Evolutionary conservation across 768 basidiomycete species (phyloP).

Genomic region (Hysterangium stoloniferum): DNA sequence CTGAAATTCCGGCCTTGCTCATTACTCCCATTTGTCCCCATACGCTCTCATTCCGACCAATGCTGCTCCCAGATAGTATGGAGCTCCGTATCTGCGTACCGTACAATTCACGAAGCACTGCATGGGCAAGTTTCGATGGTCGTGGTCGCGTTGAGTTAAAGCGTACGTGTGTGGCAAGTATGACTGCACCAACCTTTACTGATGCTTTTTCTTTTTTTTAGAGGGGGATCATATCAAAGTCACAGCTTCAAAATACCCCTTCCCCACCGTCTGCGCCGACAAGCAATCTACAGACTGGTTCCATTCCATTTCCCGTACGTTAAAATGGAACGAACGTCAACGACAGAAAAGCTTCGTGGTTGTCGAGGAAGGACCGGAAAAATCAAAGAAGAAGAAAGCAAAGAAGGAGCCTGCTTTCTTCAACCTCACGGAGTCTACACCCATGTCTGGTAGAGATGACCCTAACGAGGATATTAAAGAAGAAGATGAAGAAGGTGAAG

Average conservation of each 20-base stretch:
- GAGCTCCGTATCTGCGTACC: conserved; percentile 98
- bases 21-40: conserved; percentile 99
- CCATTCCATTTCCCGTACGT: conserved; percentile 88
- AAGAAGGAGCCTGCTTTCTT: conserved; percentile 9
- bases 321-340: conserved; percentile 99
- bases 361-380: conserved; percentile 76
- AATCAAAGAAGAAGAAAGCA: conserved; percentile 21
- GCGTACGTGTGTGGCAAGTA: conserved; percentile 50
- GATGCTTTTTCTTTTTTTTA: conserved; percentile 26
- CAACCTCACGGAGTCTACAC: conserved; percentile 11
- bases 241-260: conserved; percentile 93
- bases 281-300: conserved; percentile 99
- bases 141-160: conserved; percentile 92
- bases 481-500: conserved; percentile 37
- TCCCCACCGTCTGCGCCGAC: conserved; percentile 96
- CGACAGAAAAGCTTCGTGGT: conserved; percentile 98
- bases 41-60: conserved; percentile 95
- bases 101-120: conserved; percentile 95
- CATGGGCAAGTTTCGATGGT: conserved; percentile 98
- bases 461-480: conserved; percentile 38
- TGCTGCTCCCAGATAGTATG: conserved; percentile 98
- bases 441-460: conserved; percentile 23
- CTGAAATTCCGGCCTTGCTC: conserved; percentile 92
- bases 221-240: conserved; percentile 99
- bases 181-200: conserved; percentile 8